Percentiles rank a stretch among this genome's conserved stretches.
These are phyloP conservation scores for Eucalyptus tenuipes DNA, from an alignment of 345 rosid species.

Conservation along the genomic window DNA sequence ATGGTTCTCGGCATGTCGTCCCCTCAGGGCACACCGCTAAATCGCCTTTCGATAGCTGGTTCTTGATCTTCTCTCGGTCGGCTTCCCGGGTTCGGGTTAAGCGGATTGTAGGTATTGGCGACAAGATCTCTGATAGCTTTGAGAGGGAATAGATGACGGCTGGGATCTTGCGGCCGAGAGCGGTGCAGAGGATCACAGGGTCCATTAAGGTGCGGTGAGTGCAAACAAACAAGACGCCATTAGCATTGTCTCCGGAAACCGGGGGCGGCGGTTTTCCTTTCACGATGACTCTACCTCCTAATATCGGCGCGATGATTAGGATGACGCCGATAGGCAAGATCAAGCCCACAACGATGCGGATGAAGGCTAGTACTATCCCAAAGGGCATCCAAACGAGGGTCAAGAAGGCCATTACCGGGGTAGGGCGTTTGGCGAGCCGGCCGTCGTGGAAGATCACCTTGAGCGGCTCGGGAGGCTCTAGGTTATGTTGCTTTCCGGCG, in stretches of 20 bases:
- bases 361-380: constrained; percentile 48
- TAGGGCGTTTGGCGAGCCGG: constrained; percentile 75
- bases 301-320: constrained; percentile 32
- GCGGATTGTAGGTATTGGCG: constrained; percentile 82
- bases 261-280: constrained; percentile 72
- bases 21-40: constrained; percentile 89
- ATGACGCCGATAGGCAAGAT: constrained; percentile 57
- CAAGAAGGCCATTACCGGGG: constrained; percentile 52
- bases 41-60: constrained; percentile 44
- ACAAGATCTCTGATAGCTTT: constrained; percentile 58
- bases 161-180: constrained; percentile 60
- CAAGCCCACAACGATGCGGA: constrained; percentile 37
- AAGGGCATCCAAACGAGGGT: constrained; percentile 82
- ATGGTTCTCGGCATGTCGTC: constrained; percentile 92
- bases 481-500: not conserved
- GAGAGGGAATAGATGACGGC: constrained; percentile 92
- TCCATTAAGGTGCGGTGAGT: constrained; percentile 93
- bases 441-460: constrained; percentile 96
- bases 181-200: constrained; percentile 70
- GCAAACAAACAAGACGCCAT: constrained; percentile 79
- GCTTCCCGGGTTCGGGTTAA: constrained; percentile 57
- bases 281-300: constrained; percentile 50
- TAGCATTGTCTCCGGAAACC: constrained; percentile 3
- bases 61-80: constrained; percentile 57
- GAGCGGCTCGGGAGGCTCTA: constrained; percentile 26